Evolutionary conservation across 192 early-diverging fungal species (phyloP).

Genomic region (Coemansia sp.): DNA sequence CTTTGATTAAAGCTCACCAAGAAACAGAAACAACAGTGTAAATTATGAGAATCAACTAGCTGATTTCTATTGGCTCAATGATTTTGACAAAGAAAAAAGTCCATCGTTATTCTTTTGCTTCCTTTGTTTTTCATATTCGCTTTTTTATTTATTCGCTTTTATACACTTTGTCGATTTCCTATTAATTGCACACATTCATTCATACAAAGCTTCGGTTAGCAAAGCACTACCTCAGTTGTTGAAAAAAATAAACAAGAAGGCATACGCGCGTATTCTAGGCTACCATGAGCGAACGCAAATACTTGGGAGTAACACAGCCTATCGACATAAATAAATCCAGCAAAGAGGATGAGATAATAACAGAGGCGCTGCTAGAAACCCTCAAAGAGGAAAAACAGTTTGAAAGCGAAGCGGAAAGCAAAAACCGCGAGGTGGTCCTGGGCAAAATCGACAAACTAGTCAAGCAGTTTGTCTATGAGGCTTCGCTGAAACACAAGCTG

Average conservation of each 20-base stretch:
- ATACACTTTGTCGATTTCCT: too few species aligned
- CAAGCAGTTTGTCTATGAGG: slow-evolving; percentile 89
- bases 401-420: slow-evolving; percentile 83
- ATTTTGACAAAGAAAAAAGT: background rate
- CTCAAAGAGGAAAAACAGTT: slow-evolving; percentile 77
- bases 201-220: too few species aligned
- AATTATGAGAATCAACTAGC: background rate
- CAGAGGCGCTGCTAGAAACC: slow-evolving; percentile 67
- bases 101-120: background rate
- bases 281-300: slow-evolving; percentile 33
- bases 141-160: too few species aligned
- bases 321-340: slow-evolving; percentile 67
- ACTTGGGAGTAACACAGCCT: slow-evolving; percentile 80
- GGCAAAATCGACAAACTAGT: slow-evolving; percentile 84
- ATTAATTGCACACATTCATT: too few species aligned
- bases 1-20: background rate
- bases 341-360: slow-evolving; percentile 65
- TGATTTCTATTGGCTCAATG: background rate
- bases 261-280: background rate
- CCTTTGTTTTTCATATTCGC: too few species aligned
- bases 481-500: slow-evolving; percentile 69
- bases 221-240: too few species aligned
- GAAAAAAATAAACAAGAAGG: too few species aligned
- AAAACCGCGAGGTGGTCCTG: slow-evolving; percentile 80
- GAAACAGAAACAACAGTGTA: background rate